Percentiles rank a stretch among this genome's conserved stretches.
These are phyloP conservation scores for Plasmodium gaboni DNA, from an alignment of 169 alveolate genomes.

Conservation along the genomic window DNA sequence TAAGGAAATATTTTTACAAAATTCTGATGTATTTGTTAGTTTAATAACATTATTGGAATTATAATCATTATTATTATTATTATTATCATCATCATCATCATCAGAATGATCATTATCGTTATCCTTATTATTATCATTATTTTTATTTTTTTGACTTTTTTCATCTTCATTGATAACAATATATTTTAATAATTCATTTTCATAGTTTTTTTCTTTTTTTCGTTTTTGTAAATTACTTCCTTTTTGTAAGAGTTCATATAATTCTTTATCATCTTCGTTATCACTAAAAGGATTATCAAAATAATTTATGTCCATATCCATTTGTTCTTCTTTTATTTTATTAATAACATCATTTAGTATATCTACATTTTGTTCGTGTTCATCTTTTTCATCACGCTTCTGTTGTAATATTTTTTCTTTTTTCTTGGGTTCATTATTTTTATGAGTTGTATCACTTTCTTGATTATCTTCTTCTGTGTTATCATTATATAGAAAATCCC, in stretches of 20 bases:
- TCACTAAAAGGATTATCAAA: constrained; percentile 36
- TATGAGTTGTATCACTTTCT: neutral
- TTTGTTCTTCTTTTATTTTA: constrained; percentile 49
- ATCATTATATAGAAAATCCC: constrained; percentile 49
- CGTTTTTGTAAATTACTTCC: constrained; percentile 36
- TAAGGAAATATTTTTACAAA: constrained; percentile 59
- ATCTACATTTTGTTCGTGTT: constrained; percentile 3
- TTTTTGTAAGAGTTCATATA: constrained; percentile 54
- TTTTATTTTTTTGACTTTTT: constrained; percentile 12
- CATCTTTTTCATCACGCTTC: neutral
- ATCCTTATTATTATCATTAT: constrained; percentile 19
- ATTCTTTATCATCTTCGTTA: constrained; percentile 63
- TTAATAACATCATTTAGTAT: constrained; percentile 57
- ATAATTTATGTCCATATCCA: constrained; percentile 28
- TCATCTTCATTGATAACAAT: constrained; percentile 50
- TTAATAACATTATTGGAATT: constrained; percentile 18
- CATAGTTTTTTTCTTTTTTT: constrained; percentile 58
- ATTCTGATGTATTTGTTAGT: constrained; percentile 66
- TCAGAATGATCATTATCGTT: constrained; percentile 53
- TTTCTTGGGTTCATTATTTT: neutral
- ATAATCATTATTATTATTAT: constrained; percentile 3
- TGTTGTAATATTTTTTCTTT: neutral
- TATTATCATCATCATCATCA: constrained; percentile 5
- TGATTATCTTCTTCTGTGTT: neutral
- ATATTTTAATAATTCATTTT: constrained; percentile 52